Base-by-base conservation (phyloP, 805 yeast species). In the Aciculoconidium aculeatum region DNA sequence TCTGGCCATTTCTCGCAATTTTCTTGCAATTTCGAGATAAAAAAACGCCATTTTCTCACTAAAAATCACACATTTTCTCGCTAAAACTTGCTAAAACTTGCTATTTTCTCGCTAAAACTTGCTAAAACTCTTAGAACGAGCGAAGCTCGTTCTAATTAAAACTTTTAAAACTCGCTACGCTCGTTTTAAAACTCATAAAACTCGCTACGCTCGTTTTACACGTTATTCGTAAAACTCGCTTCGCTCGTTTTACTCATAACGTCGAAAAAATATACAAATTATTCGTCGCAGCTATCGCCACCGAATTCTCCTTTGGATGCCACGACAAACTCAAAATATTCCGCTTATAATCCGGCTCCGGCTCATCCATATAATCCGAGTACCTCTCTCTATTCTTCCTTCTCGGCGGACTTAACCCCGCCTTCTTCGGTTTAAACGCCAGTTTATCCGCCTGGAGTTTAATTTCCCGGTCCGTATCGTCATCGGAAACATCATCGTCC, bases 211-310 rank as follows among this genome's bases (percentile, higher is more conserved):
- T n/a, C n/a, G n/a, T n/a, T n/a, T n/a, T n/a, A n/a, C n/a, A n/a
- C n/a, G n/a, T n/a, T n/a, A n/a, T n/a, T n/a, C n/a, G n/a, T n/a
- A n/a, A n/a, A n/a, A n/a, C n/a, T n/a, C n/a, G n/a, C n/a, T n/a
- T n/a, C n/a, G n/a, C n/a, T 23, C 16, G 4, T 25, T n/a, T 11
- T 25, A 20, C 12, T 61, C 60, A 81, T 47, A 78, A 67, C 31
- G 92, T 80, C 34, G 90, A 80, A 55, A 83, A 83, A 37, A 83
- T 81, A 61, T 81, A 83, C 45, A 85, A 71, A 62, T 92, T 92
- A 65, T 92, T 94, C 13, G 99, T 92, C 11, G 98, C 97, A 27
- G 97, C 97, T 51, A 92, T 84, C 23, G 98, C 98, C 44, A 92
- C 95, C 30, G 92, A 79, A 62, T 92, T 86, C 62, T 94, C 98